A percentile compares a stretch with the other conserved stretches of the same genome.
Evolutionary conservation across 2,329 filamentous ascomycete species (phyloP).

Genomic region (Aspergillus intermedius): DNA sequence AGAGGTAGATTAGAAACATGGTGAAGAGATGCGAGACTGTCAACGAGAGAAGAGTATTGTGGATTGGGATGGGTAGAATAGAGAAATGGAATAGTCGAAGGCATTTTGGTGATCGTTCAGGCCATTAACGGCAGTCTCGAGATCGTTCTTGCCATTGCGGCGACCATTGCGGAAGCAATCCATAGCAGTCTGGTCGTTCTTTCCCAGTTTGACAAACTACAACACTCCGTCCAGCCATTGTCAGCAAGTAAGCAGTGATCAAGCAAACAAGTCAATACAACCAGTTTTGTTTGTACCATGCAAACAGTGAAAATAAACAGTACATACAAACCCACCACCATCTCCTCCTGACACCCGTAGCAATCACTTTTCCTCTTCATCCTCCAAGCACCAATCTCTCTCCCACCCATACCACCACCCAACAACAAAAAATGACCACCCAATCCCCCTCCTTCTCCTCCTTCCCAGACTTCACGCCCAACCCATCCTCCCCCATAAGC

Average conservation of each 20-base stretch:
- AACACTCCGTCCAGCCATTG: background rate
- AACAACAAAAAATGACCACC: background rate
- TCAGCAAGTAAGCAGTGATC: background rate
- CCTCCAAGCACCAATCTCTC: background rate
- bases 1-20: background rate
- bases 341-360: background rate
- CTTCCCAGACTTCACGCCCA: constrained; percentile 11
- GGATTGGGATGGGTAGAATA: too few species aligned
- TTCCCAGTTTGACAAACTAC: background rate
- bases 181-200: background rate
- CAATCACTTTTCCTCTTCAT: background rate
- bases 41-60: too few species aligned
- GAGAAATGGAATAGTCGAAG: too few species aligned
- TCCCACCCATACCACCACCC: background rate
- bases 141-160: background rate
- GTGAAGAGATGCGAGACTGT: too few species aligned
- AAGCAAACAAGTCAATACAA: background rate
- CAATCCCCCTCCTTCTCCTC: constrained; percentile 6
- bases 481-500: constrained; percentile 9
- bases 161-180: background rate
- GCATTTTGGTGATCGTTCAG: background rate
- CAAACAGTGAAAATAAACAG: background rate
- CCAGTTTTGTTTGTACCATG: background rate
- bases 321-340: background rate
- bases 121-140: background rate